Base-by-base conservation (phyloP, 805 yeast genomes). In the Wickerhamiella galacta region DNA sequence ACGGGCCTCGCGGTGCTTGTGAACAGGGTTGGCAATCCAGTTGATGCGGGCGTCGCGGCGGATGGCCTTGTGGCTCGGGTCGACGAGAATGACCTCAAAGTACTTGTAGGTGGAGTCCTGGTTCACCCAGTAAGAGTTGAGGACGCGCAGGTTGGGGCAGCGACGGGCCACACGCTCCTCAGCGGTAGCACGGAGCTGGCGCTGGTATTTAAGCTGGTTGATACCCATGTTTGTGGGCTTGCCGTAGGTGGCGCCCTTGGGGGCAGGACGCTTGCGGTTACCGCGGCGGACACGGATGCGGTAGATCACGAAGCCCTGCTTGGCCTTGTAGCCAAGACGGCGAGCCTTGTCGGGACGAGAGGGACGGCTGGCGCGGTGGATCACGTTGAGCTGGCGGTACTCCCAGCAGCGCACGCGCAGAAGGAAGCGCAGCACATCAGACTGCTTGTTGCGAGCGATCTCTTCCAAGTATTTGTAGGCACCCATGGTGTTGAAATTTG, bases 191-290 rank as follows among this genome's bases (percentile, higher is more conserved):
- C 93, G 82, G 66, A 82, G 72, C 46, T 95, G 77, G 70, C 87
- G 82, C 74, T 90, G 98, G 93, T 83, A 85, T 73, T 90, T 90
- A 72, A 90, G 80, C 68, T 90, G 95, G 74, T 74, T 75, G 53
- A 90, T 90, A 81, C 98, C 98, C 72, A 82, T 93, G 93, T 90
- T 90, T 73, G 98, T 90, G 77, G 98, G 98, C 80, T 90, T 90
- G 81, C 98, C 98, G 77, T 90, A 87, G 64, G 96, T 90, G 60
- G 95, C 96, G 81, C 98, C 98, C 90, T 90, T 90, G 72, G 92
- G 83, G 58, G 78, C 95, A 57, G 95, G 95, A 72, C 94, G 82
- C 95, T 90, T 90, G 80, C 98, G 85, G 75, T 87, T 87, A 75
- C 98, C 98, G 71, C 98, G 81, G 72, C 96, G 82, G 58, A 90